phyloP scores from a whole-genome alignment of 176 grass and related monocot genomes.

The Eleusine indica region DNA sequence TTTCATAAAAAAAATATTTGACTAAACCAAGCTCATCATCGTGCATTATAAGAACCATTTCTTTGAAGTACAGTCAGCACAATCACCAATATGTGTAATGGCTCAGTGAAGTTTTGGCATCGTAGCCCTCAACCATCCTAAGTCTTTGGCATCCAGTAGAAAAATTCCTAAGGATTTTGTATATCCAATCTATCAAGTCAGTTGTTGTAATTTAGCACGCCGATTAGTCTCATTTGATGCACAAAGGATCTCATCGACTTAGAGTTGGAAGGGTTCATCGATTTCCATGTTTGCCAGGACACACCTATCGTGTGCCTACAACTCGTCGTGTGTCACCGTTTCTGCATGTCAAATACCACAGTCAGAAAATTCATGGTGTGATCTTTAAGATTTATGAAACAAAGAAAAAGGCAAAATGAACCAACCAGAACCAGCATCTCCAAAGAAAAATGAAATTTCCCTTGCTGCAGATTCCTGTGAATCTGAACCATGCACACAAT shows the following conservation, averaged over 20 bases:
- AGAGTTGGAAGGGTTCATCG: neutral
- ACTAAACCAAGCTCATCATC: neutral
- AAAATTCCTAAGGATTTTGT: neutral
- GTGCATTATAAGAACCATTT: neutral
- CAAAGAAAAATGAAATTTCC: conserved; percentile 93
- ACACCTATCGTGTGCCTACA: conserved; percentile 41
- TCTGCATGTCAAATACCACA: conserved; percentile 36
- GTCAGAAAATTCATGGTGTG: conserved; percentile 27
- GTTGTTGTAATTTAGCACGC: neutral
- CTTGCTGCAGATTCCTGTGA: conserved; percentile 67
- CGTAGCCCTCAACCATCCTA: neutral
- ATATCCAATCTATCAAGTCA: neutral
- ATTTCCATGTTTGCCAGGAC: neutral
- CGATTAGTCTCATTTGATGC: neutral
- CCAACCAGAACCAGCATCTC: conserved; percentile 61
- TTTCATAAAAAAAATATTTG: no score
- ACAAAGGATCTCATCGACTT: neutral
- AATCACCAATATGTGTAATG: neutral
- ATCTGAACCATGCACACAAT: conserved; percentile 97
- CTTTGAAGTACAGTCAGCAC: neutral
- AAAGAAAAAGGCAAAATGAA: conserved; percentile 5
- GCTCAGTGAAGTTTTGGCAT: neutral
- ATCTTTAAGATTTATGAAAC: conserved; percentile 7
- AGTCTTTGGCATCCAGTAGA: neutral
- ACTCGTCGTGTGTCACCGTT: conserved; percentile 63